These are phyloP conservation scores for Amanita rubescens DNA, from an alignment of 768 basidiomycete genomes.

Conservation along the genomic window DNA sequence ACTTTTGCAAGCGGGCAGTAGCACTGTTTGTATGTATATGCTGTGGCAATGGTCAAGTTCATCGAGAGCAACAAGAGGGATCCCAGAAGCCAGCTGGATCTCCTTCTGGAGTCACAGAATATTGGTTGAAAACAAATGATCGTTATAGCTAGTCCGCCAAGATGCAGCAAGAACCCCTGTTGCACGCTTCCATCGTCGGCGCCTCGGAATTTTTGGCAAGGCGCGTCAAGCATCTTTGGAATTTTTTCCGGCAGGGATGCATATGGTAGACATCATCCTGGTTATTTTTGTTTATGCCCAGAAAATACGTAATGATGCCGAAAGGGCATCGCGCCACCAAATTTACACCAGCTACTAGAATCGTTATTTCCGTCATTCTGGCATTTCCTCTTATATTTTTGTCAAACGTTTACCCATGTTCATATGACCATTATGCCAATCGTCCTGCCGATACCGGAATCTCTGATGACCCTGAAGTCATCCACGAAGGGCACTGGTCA, in stretches of 20 bases:
- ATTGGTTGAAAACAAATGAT: constrained; percentile 20
- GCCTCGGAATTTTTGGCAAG: constrained; percentile 9
- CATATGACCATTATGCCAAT: constrained; percentile 19
- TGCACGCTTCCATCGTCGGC: constrained; percentile 12
- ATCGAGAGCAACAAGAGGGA: neutral
- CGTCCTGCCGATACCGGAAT: too few relatives aligned
- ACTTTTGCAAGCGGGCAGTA: neutral
- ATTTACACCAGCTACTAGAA: too few relatives aligned
- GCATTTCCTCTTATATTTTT: too few relatives aligned
- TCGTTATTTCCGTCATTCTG: too few relatives aligned
- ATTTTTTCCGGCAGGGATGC: constrained; percentile 16
- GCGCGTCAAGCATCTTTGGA: constrained; percentile 18
- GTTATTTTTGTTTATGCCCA: constrained; percentile 25
- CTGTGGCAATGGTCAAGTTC: neutral
- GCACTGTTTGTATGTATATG: neutral
- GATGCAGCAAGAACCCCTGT: constrained; percentile 10
- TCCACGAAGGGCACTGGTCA: too few relatives aligned
- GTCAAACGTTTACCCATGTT: too few relatives aligned
- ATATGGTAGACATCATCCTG: constrained; percentile 23
- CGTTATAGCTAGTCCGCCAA: neutral
- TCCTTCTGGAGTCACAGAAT: constrained; percentile 17
- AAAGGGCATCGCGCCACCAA: too few relatives aligned
- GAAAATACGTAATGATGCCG: constrained; percentile 19
- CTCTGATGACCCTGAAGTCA: too few relatives aligned
- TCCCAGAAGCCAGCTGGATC: neutral